Base-by-base conservation (phyloP, 2,329 filamentous ascomycete species). In the Macrophomina phaseolina region DNA sequence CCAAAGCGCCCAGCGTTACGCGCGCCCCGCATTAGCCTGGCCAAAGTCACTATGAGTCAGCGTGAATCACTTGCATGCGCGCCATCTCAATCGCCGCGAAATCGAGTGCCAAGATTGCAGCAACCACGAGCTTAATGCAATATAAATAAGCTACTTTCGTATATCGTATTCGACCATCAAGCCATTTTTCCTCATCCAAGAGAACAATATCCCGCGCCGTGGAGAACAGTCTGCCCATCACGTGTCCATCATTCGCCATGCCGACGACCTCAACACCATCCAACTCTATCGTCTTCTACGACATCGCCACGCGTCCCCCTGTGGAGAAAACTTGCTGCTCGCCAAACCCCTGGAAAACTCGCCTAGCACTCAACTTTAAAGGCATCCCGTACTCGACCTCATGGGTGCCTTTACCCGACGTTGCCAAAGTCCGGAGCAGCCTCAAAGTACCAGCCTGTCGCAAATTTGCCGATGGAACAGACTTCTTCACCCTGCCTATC, bases 401-500 rank as follows among this genome's bases (percentile, higher is more conserved):
- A 65, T 90, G 86, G 84, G 80, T 87, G 0, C 72, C 81, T 6
- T 72, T 89, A 5, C 82, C 83, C 4, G 82, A 88, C 69, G 82
- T 90, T 36, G 38, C 76, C 45, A 73, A 79, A 34, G 80, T 84
- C 5, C 87, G 87, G 61, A 75, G 75, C 14, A 63, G 71, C 5
- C 81, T 89, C 28, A 71, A 79, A 1, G 75, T 84, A 0, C 80
- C 82, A 0, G 76, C 87, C 1, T 80, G 79, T 23, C 86, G 88
- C 71, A 85, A 84, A 67, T 83, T 84, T 66, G 80, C 80, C 68
- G 83, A 90, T 70, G 87, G 87, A 49, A 79, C 76, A 40, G 85
- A 88, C 71, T 90, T 82, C 77, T 81, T 82, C 75, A 91, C 88
- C 2, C 81, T 90, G 0, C 88, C 89, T 1, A 80, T 89, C 49